Conservation (phyloP, 2,329 filamentous ascomycete species). For the Colletotrichum sp. region DNA sequence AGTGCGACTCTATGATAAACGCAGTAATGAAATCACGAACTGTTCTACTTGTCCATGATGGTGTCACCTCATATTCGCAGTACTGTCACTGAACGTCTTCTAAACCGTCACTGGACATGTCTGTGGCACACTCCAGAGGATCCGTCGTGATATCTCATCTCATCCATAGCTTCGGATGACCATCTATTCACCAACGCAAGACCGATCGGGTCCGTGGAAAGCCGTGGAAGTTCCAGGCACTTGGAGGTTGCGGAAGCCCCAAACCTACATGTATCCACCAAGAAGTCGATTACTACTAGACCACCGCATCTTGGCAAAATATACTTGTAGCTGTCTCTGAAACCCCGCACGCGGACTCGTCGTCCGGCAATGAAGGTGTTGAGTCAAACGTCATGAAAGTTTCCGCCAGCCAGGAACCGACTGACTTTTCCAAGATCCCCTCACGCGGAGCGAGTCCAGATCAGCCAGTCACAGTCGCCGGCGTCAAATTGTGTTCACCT, state of each 20-base stretch:
- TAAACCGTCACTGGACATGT: accelerated
- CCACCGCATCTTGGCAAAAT: not conserved
- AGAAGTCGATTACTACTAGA: not conserved
- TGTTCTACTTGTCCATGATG: not conserved
- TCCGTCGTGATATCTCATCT: not conserved
- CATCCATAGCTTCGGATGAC: not conserved
- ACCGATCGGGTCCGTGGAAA: not conserved
- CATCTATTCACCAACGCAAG: not conserved
- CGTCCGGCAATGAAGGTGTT: not conserved
- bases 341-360: not conserved
- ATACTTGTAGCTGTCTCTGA: not conserved
- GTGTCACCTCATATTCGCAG: not conserved
- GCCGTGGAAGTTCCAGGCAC: not conserved
- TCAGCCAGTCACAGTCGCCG: not conserved
- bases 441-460: not conserved
- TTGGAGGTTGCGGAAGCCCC: not conserved
- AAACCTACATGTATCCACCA: not conserved
- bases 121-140: not conserved
- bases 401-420: conserved; percentile 1
- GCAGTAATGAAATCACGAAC: not conserved
- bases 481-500: not conserved
- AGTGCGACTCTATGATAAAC: not conserved
- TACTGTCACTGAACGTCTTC: not conserved
- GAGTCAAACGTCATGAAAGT: not conserved
- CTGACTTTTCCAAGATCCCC: not conserved